A percentile compares a stretch with the other conserved stretches of the same genome.
Evolutionary conservation across 2,329 filamentous ascomycete species (phyloP).

Genomic region (Hansfordia pulvinata): DNA sequence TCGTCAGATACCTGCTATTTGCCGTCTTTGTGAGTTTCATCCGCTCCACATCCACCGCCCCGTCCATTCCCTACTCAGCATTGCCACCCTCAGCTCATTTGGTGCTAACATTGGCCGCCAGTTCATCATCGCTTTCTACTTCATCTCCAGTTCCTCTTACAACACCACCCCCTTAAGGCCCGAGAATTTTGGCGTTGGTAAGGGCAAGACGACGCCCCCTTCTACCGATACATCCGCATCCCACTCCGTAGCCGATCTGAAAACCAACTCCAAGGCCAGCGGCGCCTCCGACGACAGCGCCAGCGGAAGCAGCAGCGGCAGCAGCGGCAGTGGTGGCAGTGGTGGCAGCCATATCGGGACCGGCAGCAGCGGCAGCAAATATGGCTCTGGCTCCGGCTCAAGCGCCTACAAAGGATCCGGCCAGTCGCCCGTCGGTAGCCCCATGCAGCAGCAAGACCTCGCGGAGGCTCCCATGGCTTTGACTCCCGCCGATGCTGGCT

Average conservation of each 20-base stretch:
- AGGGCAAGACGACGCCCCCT: slow-evolving; percentile 19
- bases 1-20: slow-evolving; percentile 66
- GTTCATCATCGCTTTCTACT: slow-evolving; percentile 51
- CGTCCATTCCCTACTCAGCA: too few relatives aligned
- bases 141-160: slow-evolving; percentile 51
- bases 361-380: slow-evolving; percentile 10
- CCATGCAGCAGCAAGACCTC: slow-evolving; percentile 20
- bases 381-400: slow-evolving; percentile 9
- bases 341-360: slow-evolving; percentile 7
- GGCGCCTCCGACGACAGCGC: too few relatives aligned
- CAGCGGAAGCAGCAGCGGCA: slow-evolving; percentile 15
- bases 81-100: too few relatives aligned
- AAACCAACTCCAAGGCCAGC: too few relatives aligned
- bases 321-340: slow-evolving; percentile 9
- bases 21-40: slow-evolving; percentile 60
- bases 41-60: too few relatives aligned
- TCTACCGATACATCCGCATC: slow-evolving; percentile 8
- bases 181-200: slow-evolving; percentile 12
- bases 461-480: slow-evolving; percentile 34
- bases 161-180: slow-evolving; percentile 31
- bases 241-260: too few relatives aligned
- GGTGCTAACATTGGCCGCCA: slow-evolving; percentile 9
- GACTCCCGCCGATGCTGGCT: slow-evolving; percentile 36
- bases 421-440: slow-evolving; percentile 11
- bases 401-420: slow-evolving; percentile 6